A percentile compares a stretch with the other conserved stretches of the same genome.
Evolutionary conservation across 345 rosid genomes (phyloP).

Genomic region (Ricinus communis): DNA sequence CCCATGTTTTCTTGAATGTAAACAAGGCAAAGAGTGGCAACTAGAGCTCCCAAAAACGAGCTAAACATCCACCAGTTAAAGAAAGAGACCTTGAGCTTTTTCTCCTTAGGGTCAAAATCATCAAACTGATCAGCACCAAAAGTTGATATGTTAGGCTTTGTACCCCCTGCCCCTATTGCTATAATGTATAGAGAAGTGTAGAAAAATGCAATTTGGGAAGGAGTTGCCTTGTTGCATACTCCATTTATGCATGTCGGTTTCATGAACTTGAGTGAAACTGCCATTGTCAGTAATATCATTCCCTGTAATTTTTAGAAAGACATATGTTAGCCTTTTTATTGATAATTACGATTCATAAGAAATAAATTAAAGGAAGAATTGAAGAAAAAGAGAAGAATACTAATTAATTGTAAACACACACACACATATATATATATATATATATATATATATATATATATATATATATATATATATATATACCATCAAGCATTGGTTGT

Average conservation of each 20-base stretch:
- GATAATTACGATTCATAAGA: no score
- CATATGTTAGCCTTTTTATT: neutral
- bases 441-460: no score
- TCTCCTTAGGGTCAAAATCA: conserved; percentile 54
- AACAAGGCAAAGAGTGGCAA: conserved; percentile 77
- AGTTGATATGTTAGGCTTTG: conserved; percentile 91
- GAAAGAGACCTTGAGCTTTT: conserved; percentile 70
- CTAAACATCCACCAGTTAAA: conserved; percentile 99
- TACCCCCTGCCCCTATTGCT: conserved; percentile 86
- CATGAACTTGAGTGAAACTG: conserved; percentile 62
- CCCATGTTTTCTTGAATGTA: conserved; percentile 89
- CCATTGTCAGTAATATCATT: conserved; percentile 74
- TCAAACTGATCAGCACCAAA: conserved; percentile 98
- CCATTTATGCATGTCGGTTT: conserved; percentile 64
- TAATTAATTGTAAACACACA: no score
- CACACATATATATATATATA: no score
- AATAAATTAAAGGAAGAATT: no score
- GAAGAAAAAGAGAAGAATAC: neutral
- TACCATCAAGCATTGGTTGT: no score
- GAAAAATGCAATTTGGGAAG: conserved; percentile 63
- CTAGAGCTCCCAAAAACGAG: conserved; percentile 69
- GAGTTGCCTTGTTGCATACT: conserved; percentile 69
- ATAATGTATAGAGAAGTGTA: conserved; percentile 72
- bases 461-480: no score
- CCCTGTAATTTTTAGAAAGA: conserved; percentile 43